Conservation (phyloP, 306 rosid genomes). For the Corylus americana region DNA sequence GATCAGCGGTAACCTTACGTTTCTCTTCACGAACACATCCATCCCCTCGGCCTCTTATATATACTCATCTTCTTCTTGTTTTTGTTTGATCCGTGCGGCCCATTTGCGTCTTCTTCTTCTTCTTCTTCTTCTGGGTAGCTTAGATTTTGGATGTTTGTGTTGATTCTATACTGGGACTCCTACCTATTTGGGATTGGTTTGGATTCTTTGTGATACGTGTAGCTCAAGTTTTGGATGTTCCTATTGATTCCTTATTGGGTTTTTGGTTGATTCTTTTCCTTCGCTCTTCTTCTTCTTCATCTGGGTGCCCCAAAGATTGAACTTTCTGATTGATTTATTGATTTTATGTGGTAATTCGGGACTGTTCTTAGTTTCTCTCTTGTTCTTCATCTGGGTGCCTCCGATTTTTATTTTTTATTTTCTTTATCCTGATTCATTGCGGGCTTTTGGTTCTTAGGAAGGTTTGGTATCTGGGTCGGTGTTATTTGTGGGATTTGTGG, state of each 20-base stretch:
- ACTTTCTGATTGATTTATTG: not conserved
- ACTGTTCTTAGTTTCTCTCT: not conserved
- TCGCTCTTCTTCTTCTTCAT: conserved; percentile 5
- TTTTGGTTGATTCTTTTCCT: not conserved
- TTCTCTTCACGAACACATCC: not conserved
- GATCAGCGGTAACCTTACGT: not conserved
- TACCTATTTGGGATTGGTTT: not conserved
- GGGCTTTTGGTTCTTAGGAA: not conserved
- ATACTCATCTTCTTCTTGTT: not conserved
- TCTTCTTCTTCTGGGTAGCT: not conserved
- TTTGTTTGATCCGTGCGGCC: not conserved
- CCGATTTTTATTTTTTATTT: not conserved
- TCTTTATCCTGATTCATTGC: not conserved
- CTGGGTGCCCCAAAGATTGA: not conserved
- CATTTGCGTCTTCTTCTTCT: not conserved
- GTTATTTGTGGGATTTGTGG: conserved; percentile 25
- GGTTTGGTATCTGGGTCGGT: conserved; percentile 24
- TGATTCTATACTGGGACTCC: not conserved
- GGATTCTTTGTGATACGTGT: conserved; percentile 1
- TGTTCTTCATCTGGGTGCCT: conserved; percentile 20
- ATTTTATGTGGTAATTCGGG: not conserved
- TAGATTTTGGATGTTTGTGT: not conserved
- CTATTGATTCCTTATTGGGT: not conserved
- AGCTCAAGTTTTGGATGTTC: not conserved
- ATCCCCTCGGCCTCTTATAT: not conserved